Conservation (phyloP, 2,329 filamentous ascomycete species). For the Trichoderma semiorbis region DNA sequence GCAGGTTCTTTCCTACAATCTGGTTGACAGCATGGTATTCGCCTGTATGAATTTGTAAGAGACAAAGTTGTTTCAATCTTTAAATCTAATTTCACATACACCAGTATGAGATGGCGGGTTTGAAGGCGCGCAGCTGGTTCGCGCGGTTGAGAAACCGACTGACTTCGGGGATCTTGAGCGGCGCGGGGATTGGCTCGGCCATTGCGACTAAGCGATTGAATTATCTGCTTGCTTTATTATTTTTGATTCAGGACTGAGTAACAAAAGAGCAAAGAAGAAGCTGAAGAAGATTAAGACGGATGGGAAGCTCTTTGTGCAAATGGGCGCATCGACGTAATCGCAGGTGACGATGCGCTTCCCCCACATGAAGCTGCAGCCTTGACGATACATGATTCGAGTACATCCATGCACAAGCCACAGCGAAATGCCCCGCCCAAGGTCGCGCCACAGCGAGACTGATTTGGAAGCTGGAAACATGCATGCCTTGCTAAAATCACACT, state of each 20-base stretch:
- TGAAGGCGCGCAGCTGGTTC: conserved; percentile 75
- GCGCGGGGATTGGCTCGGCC: conserved; percentile 50
- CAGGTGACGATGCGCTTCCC: conserved; percentile 11
- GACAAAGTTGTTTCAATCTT: background rate
- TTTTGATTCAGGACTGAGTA: too few species aligned
- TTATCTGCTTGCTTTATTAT: background rate
- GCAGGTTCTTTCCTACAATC: conserved; percentile 76
- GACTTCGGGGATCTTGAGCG: conserved; percentile 75
- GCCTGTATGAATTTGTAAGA: conserved; percentile 45
- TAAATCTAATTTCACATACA: conserved; percentile 63
- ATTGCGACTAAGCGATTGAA: conserved; percentile 46
- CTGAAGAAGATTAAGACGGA: background rate
- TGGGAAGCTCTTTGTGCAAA: background rate
- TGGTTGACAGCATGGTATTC: conserved; percentile 92
- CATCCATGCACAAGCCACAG: conserved; percentile 6
- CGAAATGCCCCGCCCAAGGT: conserved; percentile 22
- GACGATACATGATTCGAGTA: background rate
- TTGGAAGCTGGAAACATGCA: background rate
- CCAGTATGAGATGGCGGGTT: conserved; percentile 92
- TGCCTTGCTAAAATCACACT: background rate
- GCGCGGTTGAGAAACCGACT: conserved; percentile 80
- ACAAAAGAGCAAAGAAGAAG: background rate
- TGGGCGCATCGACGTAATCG: background rate
- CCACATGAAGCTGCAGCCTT: conserved; percentile 8
- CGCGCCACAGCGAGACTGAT: conserved; percentile 25